Evolutionary conservation across 257 asterid genomes (phyloP).

Genomic region (Gynochthodes officinalis): DNA sequence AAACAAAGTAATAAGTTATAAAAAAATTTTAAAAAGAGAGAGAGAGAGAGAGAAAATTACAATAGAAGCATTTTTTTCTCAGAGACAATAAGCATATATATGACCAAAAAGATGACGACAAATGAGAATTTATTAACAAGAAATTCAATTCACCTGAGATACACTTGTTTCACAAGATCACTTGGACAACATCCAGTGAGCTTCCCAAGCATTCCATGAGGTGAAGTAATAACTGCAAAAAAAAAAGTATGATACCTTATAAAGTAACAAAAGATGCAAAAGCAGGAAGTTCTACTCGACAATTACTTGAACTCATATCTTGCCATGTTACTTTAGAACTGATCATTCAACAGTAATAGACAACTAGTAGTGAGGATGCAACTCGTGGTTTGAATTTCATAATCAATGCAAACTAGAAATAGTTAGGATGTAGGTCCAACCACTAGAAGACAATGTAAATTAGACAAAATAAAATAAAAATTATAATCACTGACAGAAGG

Average conservation of each 20-base stretch:
- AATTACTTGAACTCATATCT: not conserved
- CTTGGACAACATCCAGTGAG: conserved; percentile 90
- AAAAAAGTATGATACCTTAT: conserved; percentile 2
- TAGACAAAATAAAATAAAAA: not conserved
- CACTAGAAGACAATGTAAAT: not conserved
- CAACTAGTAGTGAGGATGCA: not conserved
- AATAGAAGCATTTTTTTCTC: not conserved
- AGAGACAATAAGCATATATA: not conserved
- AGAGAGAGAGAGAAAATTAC: not conserved
- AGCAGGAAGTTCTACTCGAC: not conserved
- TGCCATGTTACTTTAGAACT: not conserved
- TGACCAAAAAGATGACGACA: not conserved
- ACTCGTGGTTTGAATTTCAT: not conserved
- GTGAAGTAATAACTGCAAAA: conserved; percentile 83
- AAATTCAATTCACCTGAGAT: conserved; percentile 59
- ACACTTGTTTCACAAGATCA: conserved; percentile 95
- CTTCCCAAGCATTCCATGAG: conserved; percentile 97
- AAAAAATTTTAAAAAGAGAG: too few relatives aligned
- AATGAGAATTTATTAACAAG: conserved; percentile 6
- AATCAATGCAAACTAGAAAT: not conserved
- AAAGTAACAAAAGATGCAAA: conserved; percentile 12
- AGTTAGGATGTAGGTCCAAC: not conserved
- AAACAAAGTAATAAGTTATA: conserved; percentile 23
- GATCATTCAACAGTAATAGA: not conserved
- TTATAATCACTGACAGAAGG: not conserved